A percentile compares a stretch with the other conserved stretches of the same genome.
Evolutionary conservation across 106 monocot genomes (phyloP).

Genomic region (Posidonia australis): DNA sequence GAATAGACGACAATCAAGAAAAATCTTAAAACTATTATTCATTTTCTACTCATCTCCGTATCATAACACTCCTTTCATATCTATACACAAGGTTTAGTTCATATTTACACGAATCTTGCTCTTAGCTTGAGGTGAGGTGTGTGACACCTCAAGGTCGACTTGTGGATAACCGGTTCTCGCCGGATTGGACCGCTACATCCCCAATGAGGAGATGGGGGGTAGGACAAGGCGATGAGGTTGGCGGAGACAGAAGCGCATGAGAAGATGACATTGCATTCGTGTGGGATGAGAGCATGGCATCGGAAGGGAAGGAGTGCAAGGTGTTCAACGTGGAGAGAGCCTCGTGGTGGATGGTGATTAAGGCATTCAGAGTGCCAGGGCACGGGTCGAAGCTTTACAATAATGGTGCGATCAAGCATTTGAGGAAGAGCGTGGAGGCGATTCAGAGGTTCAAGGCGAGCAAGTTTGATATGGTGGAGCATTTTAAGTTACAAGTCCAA

Average conservation of each 20-base stretch:
- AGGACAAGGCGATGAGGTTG: conserved; percentile 39
- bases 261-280: conserved; percentile 63
- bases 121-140: too few species aligned
- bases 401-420: conserved; percentile 82
- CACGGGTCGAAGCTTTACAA: conserved; percentile 90
- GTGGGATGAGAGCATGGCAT: conserved; percentile 82
- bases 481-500: conserved; percentile 54
- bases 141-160: too few species aligned
- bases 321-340: conserved; percentile 80
- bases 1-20: too few species aligned
- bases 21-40: too few species aligned
- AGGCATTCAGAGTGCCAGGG: conserved; percentile 60
- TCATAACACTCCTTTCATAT: too few species aligned
- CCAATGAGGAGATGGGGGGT: conserved; percentile 92
- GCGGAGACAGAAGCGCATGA: conserved; percentile 39
- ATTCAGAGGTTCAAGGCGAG: conserved; percentile 57
- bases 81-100: too few species aligned
- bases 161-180: conserved; percentile 27
- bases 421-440: conserved; percentile 79
- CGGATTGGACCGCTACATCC: conserved; percentile 72
- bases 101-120: too few species aligned
- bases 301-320: conserved; percentile 58
- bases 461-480: conserved; percentile 80
- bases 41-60: too few species aligned
- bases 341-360: conserved; percentile 75